Base-by-base conservation (phyloP, 495 filamentous ascomycete species). In the Poronia punctata region DNA sequence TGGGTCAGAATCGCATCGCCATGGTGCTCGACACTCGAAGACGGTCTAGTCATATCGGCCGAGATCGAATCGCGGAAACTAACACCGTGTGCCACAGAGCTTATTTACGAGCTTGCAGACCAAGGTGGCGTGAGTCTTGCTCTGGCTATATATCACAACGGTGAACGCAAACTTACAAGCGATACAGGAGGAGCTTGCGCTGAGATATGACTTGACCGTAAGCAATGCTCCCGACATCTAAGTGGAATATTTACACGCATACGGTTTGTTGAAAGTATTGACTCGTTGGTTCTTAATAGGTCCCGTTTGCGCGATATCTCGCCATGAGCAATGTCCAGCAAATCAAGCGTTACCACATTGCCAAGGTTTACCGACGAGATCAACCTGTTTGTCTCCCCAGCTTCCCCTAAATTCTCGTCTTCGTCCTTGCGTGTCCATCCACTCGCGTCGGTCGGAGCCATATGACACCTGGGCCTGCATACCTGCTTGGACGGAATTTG, bases 281-380 rank as follows among this genome's bases (percentile, higher is more conserved):
- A n/a, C n/a, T n/a, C n/a, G 20, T 2, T 27, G 1, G 28, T 21
- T 27, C 21, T 8, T 14, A 12, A 23, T 19, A 45, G 42, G 42
- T 93, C n/a, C 85, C 84, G 14, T 90, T 88, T 52, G 86, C 85
- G 15, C 78, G 87, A 50, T 90, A 80, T 80, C 77, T 90, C 34
- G 85, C 86, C 45, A 88, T 88, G 84, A 90, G 89, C 68, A 66
- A 72, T 38, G 67, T 87, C 21, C 77, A 82, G 56, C 75, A 62
- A 51, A 88, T 93, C 60, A 93, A 92, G 62, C 72, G 87, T 20
- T 92, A 90, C 60, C 84, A 89, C 66, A 87, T 92, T 46, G 85
- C 85, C 41, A 92, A 92, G 63, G 87, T 93, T 24, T 90, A 88
- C 67, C 73, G 84, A 43, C 63, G 84, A 54, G 84, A 88, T 62